Base-by-base conservation (phyloP, 495 filamentous ascomycete species). In the Penicillium daleae region DNA sequence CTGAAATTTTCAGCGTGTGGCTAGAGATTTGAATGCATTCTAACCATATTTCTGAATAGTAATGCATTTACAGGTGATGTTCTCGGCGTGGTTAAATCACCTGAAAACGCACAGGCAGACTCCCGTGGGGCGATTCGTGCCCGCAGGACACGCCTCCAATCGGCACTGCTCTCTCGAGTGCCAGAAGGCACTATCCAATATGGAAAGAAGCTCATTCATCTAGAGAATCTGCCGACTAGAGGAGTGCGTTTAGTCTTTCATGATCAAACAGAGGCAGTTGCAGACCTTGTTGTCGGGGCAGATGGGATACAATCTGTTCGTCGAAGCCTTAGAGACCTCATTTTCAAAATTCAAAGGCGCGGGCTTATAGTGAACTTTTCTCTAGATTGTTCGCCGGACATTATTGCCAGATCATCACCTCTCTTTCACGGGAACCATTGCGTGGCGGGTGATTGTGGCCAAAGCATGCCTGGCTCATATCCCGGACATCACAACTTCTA, bases 271-370 rank as follows among this genome's bases (percentile, higher is more conserved):
- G 66, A 69, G 13, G 70, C 61, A 4, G 60, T 62, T 21, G 79
- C 77, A 6, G 81, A 85, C 72, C 62, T 85, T 7, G 77, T 83
- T 7, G 71, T 83, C n/a, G 82, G 80, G 6, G 82, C 76, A 21
- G 82, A 85, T 67, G 82, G 82, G 13, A 81, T 85, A 55, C 74
- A 79, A 61, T 85, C 82, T 3, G 81, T 85, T 39, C 17, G 35
- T 39, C 35, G 13, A 39, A 12, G 4, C 35, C 35, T 4, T 4
- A 13, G 55, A 27, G 77, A 22, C 12, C 8, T 6, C 46, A 2
- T 1, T 50, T 24, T 31, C 12, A 12, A 12, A 46, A 46, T 51
- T 26, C 0, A 31, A 27, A 21, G 0, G 8, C 12, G 4, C 9
- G 22, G 21, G 21, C 48, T 51, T 6, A 51, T n/a, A 17, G 21